A percentile compares a stretch with the other conserved stretches of the same genome.
Evolutionary conservation across 2,329 filamentous ascomycete species (phyloP).

Genomic region (Trichoderma polysporum): DNA sequence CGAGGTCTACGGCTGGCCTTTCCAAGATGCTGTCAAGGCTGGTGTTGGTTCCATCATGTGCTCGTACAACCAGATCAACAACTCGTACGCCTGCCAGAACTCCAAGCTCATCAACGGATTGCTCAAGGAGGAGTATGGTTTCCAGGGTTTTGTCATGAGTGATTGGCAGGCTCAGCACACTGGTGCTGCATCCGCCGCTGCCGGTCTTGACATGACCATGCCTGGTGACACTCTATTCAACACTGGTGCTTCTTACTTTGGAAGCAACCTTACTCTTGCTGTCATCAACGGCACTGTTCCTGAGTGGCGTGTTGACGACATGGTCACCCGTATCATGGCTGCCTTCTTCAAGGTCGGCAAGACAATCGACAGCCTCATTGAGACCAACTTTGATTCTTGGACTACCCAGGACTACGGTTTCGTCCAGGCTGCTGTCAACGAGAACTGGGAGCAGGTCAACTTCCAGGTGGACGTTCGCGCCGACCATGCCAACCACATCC

Average conservation of each 20-base stretch:
- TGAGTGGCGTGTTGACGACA: constrained; percentile 85
- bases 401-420: constrained; percentile 72
- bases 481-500: constrained; percentile 71
- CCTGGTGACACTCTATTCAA: constrained; percentile 79
- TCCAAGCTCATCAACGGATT: constrained; percentile 72
- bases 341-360: constrained; percentile 66
- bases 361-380: constrained; percentile 45
- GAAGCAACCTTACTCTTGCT: constrained; percentile 81
- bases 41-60: constrained; percentile 66
- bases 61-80: constrained; percentile 77
- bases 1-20: constrained; percentile 77
- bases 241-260: constrained; percentile 73
- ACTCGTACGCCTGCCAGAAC: constrained; percentile 78
- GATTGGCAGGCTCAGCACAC: constrained; percentile 78
- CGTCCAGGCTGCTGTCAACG: constrained; percentile 60
- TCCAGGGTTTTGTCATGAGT: constrained; percentile 78
- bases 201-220: constrained; percentile 87
- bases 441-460: constrained; percentile 69
- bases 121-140: constrained; percentile 76
- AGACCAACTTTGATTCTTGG: constrained; percentile 88
- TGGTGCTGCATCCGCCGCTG: constrained; percentile 63
- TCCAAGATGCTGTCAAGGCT: constrained; percentile 68
- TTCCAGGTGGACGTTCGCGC: constrained; percentile 79
- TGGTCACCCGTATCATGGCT: constrained; percentile 80
- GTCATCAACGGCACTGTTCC: constrained; percentile 88